phyloP scores from a whole-genome alignment of 2,329 filamentous ascomycete species.

The Colletotrichum scovillei region DNA sequence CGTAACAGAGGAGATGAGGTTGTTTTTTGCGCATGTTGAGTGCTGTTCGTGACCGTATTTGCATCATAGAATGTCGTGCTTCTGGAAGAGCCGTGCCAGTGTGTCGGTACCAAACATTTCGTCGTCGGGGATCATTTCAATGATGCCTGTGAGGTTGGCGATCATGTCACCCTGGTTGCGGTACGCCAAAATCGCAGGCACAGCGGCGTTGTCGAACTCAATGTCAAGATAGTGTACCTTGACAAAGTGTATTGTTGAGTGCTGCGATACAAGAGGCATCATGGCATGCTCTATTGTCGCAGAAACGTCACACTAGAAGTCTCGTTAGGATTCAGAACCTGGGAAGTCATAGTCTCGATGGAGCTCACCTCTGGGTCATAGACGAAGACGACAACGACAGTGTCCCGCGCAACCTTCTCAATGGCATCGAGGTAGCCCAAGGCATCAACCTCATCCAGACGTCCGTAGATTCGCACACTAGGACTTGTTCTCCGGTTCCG shows the following conservation, averaged over 20 bases:
- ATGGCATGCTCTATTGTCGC: conserved; percentile 83
- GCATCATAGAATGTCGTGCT: conserved; percentile 62
- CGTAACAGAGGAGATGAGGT: conserved; percentile 33
- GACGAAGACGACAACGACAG: conserved; percentile 91
- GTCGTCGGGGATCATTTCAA: conserved; percentile 84
- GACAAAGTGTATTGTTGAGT: conserved; percentile 84
- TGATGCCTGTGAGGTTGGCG: conserved; percentile 86
- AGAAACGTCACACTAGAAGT: conserved; percentile 78
- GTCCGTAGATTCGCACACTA: conserved; percentile 81
- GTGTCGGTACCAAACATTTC: conserved; percentile 67
- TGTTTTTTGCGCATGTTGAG: conserved; percentile 5
- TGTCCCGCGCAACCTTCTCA: conserved; percentile 85
- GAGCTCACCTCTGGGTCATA: conserved; percentile 83
- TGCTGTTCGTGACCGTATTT: background rate
- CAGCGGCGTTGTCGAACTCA: conserved; percentile 89
- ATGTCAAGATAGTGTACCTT: conserved; percentile 93
- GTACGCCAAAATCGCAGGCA: conserved; percentile 91
- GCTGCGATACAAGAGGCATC: conserved; percentile 75
- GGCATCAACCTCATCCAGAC: conserved; percentile 86
- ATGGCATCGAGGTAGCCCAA: conserved; percentile 95
- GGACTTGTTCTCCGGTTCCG: conserved; percentile 79
- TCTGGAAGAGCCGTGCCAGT: conserved; percentile 63
- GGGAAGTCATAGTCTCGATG: background rate
- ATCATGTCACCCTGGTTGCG: conserved; percentile 89
- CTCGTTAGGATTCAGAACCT: conserved; percentile 36